Evolutionary conservation across 2,329 filamentous ascomycete species (phyloP).

Genomic region (Phialocephala sp.): DNA sequence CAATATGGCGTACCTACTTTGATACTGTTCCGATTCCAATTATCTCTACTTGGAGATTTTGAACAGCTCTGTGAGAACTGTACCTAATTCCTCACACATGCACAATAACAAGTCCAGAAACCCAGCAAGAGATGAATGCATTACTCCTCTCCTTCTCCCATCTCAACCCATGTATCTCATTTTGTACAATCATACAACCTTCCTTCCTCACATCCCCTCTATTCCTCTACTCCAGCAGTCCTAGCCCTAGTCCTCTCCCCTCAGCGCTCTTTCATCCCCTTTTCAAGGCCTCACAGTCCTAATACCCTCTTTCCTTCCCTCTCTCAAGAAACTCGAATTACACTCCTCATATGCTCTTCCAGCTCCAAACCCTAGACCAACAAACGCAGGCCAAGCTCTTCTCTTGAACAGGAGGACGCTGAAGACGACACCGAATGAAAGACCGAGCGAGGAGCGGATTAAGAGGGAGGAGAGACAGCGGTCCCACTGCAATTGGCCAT

Average conservation of each 20-base stretch:
- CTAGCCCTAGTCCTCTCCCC: slow-evolving; percentile 7
- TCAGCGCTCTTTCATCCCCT: slow-evolving; percentile 4
- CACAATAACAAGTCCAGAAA: neutral
- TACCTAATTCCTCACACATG: neutral
- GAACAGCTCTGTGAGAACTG: neutral
- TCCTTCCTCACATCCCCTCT: slow-evolving; percentile 1
- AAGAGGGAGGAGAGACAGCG: slow-evolving; percentile 96
- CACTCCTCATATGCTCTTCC: slow-evolving; percentile 98
- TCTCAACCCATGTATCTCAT: slow-evolving; percentile 23
- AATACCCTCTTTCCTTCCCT: slow-evolving; percentile 41
- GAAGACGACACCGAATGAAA: slow-evolving; percentile 98
- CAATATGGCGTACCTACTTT: neutral
- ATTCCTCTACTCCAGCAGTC: slow-evolving; percentile 10
- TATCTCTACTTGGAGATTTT: neutral
- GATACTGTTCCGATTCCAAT: neutral
- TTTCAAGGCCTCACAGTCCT: slow-evolving; percentile 37
- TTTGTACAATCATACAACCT: slow-evolving; percentile 41
- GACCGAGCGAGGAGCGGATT: slow-evolving; percentile 93
- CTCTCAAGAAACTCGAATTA: slow-evolving; percentile 58
- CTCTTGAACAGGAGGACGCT: slow-evolving; percentile 98
- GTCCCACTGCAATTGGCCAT: slow-evolving; percentile 75
- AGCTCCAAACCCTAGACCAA: slow-evolving; percentile 92
- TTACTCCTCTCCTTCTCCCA: slow-evolving; percentile 19
- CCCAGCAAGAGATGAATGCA: slow-evolving; percentile 15
- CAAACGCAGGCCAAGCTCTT: slow-evolving; percentile 95